Conservation (phyloP, 495 filamentous ascomycete genomes). For the Elasticomyces elasticus region DNA sequence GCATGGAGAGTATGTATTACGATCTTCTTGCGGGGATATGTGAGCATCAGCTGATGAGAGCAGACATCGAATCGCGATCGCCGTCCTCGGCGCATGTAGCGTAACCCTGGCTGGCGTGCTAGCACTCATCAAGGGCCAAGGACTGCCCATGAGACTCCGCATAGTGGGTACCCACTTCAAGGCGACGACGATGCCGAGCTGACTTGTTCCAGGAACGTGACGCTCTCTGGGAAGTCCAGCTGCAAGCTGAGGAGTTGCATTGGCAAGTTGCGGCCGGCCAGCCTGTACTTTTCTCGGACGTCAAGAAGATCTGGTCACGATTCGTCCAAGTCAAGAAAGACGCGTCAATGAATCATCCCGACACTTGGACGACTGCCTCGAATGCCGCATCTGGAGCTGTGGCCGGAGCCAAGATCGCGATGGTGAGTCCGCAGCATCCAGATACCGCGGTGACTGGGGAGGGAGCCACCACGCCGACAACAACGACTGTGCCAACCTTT, state of each 20-base stretch:
- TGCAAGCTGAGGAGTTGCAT: constrained; percentile 5
- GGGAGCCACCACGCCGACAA: too few species aligned
- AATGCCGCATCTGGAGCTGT: background rate
- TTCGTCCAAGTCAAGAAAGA: constrained; percentile 8
- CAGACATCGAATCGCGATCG: constrained; percentile 3
- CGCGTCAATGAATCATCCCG: constrained; percentile 4
- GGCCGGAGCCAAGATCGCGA: background rate
- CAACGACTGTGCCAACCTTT: too few species aligned
- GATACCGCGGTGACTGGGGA: background rate
- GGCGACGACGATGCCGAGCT: background rate
- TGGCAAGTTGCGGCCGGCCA: constrained; percentile 5
- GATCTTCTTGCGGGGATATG: background rate
- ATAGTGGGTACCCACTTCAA: background rate
- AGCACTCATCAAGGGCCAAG: constrained; percentile 5
- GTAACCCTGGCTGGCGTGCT: constrained; percentile 1
- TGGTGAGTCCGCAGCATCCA: background rate
- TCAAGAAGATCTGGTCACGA: background rate
- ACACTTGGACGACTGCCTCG: background rate
- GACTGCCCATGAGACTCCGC: constrained; percentile 6
- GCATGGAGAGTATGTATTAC: constrained; percentile 3
- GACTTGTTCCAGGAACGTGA: constrained; percentile 1
- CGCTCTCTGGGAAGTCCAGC: constrained; percentile 7
- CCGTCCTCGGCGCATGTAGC: constrained; percentile 1
- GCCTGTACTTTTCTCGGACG: constrained; percentile 2
- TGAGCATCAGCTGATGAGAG: background rate